These are phyloP conservation scores for Ligustrum vulgare DNA, from an alignment of 257 asterid species.

Conservation along the genomic window DNA sequence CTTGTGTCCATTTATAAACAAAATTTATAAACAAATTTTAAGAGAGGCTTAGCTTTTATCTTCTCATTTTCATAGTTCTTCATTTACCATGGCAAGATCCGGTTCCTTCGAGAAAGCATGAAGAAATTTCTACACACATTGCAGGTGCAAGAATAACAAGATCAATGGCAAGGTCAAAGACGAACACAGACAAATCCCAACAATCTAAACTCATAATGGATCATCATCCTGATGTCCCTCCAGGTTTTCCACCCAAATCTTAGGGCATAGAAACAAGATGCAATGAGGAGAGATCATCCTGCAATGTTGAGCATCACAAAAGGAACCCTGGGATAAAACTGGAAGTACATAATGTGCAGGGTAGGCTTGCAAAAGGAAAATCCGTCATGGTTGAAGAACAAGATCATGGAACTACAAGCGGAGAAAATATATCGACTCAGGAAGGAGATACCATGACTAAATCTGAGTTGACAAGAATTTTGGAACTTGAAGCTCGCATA, in stretches of 20 bases:
- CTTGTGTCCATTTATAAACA: too few relatives aligned
- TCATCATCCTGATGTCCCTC: constrained; percentile 16
- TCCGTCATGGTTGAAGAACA: background rate
- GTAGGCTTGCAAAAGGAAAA: background rate
- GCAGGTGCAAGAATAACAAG: background rate
- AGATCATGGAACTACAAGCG: background rate
- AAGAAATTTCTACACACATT: background rate
- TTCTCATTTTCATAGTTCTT: background rate
- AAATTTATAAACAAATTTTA: too few relatives aligned
- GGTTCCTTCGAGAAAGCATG: background rate
- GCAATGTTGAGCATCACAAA: background rate
- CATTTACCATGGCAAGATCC: background rate
- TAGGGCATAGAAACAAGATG: background rate
- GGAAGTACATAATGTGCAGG: background rate
- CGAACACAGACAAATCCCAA: background rate
- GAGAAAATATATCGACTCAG: background rate
- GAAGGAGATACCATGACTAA: background rate
- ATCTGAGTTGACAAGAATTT: background rate
- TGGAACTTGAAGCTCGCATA: background rate
- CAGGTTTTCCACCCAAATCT: constrained; percentile 25
- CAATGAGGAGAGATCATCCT: background rate
- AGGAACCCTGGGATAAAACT: background rate
- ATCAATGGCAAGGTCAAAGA: background rate
- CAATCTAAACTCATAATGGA: background rate
- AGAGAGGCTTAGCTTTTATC: background rate